These are phyloP conservation scores for Umbellularia californica DNA, from an alignment of 164 flowering plant genomes.

Conservation along the genomic window DNA sequence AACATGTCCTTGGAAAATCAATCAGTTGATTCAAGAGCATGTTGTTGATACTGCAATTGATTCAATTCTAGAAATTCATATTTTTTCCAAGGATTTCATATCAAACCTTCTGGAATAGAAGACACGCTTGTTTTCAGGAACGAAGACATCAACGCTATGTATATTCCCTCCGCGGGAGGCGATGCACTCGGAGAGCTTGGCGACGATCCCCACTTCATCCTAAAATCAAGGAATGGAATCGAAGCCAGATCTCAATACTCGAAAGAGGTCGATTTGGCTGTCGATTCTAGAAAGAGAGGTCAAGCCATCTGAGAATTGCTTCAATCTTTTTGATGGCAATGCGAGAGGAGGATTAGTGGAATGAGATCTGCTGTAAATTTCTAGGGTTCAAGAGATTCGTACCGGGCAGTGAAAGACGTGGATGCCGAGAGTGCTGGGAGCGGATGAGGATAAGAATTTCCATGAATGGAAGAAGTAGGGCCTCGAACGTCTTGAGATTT, in stretches of 20 bases:
- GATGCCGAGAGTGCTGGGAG: slow-evolving; percentile 58
- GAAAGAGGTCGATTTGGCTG: neutral
- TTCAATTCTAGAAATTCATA: too few relatives aligned
- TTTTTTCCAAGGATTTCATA: neutral
- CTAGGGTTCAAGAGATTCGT: slow-evolving; percentile 12
- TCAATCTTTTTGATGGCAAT: neutral
- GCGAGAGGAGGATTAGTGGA: neutral
- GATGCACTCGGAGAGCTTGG: slow-evolving; percentile 85
- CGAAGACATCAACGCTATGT: slow-evolving; percentile 70
- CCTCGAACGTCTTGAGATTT: slow-evolving; percentile 25
- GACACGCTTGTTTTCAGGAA: slow-evolving; percentile 72
- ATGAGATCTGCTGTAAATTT: neutral
- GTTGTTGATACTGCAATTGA: neutral
- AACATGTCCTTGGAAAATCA: neutral
- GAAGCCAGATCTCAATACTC: neutral
- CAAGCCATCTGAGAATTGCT: neutral
- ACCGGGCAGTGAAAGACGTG: slow-evolving; percentile 91
- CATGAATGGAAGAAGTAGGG: slow-evolving; percentile 37
- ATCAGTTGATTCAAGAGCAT: neutral
- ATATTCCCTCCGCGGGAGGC: slow-evolving; percentile 93
- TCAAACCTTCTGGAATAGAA: slow-evolving; percentile 84
- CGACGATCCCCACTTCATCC: slow-evolving; percentile 87
- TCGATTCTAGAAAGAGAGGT: neutral
- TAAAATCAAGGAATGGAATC: slow-evolving; percentile 11
- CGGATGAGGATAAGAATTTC: slow-evolving; percentile 22